A percentile compares a stretch with the other conserved stretches of the same genome.
Conservation (phyloP, 192 early-diverging fungal species). For the Backusella tarrabulga region DNA sequence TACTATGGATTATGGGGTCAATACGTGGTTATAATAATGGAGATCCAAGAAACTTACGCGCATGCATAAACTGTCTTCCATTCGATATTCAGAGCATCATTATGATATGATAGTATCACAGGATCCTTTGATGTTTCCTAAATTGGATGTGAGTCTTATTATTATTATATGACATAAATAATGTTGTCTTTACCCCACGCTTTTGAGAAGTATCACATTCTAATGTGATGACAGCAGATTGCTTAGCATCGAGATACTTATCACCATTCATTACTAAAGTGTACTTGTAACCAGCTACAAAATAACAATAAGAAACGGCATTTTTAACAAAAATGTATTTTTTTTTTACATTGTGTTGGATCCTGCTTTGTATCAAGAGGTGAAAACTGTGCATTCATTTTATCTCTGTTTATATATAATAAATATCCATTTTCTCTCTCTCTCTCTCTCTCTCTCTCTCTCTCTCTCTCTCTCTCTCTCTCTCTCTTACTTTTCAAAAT, state of each 20-base stretch:
- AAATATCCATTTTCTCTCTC: not conserved
- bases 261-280: conserved; percentile 21
- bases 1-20: not conserved
- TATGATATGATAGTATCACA: conserved; percentile 13
- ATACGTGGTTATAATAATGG: not conserved
- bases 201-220: conserved; percentile 27
- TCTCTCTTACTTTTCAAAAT: conserved; percentile 1
- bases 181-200: not conserved
- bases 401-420: not conserved
- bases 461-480: not conserved
- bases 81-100: conserved; percentile 18
- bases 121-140: conserved; percentile 15
- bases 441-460: not conserved
- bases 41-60: not conserved
- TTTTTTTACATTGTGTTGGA: conserved; percentile 24
- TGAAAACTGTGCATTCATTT: not conserved
- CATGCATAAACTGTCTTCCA: conserved; percentile 28
- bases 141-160: too few relatives aligned
- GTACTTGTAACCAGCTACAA: conserved; percentile 26
- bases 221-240: conserved; percentile 28
- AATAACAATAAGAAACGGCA: not conserved
- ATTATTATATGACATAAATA: too few relatives aligned
- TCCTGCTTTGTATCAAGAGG: conserved; percentile 17
- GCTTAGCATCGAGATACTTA: conserved; percentile 5
- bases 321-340: not conserved